phyloP scores from a whole-genome alignment of 163 green algal genomes.

The Prototheca wickerhamii region DNA sequence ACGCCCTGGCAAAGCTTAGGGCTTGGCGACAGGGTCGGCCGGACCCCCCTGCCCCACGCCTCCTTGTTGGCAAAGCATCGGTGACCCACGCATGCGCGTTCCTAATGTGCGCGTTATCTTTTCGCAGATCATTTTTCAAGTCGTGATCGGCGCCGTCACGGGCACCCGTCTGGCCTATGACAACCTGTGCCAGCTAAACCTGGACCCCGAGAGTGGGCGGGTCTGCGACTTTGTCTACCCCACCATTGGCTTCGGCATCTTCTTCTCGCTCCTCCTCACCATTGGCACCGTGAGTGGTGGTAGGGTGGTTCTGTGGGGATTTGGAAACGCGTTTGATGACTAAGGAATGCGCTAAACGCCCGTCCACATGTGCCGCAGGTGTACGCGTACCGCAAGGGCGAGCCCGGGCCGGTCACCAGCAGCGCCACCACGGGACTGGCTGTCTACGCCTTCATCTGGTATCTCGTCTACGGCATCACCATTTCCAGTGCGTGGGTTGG shows the following conservation, averaged over 20 bases:
- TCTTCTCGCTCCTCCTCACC: not conserved
- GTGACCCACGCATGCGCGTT: not conserved
- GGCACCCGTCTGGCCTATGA: not conserved
- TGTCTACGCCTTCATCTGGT: not conserved
- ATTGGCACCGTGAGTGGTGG: not conserved
- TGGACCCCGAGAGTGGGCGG: not conserved
- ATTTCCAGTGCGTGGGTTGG: not conserved
- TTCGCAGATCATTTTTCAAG: conserved; percentile 1
- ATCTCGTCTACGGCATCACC: not conserved
- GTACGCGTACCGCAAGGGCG: not conserved
- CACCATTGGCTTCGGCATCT: conserved; percentile 1
- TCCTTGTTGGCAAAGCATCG: not conserved
- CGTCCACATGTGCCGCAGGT: not conserved
- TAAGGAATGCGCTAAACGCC: not conserved
- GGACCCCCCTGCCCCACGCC: not conserved
- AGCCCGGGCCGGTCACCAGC: not conserved
- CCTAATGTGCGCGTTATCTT: not conserved
- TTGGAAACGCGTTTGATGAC: too few relatives aligned
- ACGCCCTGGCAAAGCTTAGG: too few relatives aligned
- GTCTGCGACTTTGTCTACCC: conserved; percentile 6
- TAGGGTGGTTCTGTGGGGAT: not conserved
- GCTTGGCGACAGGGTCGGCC: not conserved
- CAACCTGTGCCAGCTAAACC: conserved; percentile 5
- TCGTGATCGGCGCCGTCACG: not conserved
- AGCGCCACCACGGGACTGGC: not conserved